Base-by-base conservation (phyloP, 208 protist species). In the Perkinsela sp. region DNA sequence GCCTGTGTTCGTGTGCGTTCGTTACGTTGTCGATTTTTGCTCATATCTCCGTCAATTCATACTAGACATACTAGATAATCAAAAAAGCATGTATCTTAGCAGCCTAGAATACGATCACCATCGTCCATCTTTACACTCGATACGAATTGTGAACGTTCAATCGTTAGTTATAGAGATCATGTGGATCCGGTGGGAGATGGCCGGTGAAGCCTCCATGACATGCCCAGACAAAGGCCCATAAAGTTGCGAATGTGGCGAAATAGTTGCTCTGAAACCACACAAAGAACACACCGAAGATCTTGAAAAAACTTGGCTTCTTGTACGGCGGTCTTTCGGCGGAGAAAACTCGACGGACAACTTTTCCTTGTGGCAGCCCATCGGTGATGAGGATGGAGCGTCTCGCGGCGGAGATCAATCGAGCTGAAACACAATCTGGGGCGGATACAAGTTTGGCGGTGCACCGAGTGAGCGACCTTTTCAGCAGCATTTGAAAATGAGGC, bases 331-430 rank as follows among this genome's bases (percentile, higher is more conserved):
- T 13, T 13, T 28, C 66, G 68, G 85, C 84, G 32, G 78, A 78
- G 31, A 85, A 74, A 66, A 74, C 72, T 28, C 69, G 68, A 65
- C 86, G 72, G 40, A 86, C 74, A 0, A 82, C 75, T 32, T 71
- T 30, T 13, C 83, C 83, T 32, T 79, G n/a, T n/a, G n/a, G n/a
- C n/a, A n/a, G n/a, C n/a, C n/a, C n/a, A n/a, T n/a, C n/a, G n/a
- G n/a, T n/a, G n/a, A n/a, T n/a, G n/a, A n/a, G n/a, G n/a, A n/a
- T n/a, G n/a, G n/a, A n/a, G n/a, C n/a, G n/a, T n/a, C n/a, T n/a
- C n/a, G n/a, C n/a, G n/a, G n/a, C n/a, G n/a, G n/a, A n/a, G n/a
- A n/a, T n/a, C n/a, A n/a, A n/a, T n/a, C n/a, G n/a, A n/a, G n/a
- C n/a, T n/a, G n/a, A n/a, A n/a, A n/a, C n/a, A n/a, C n/a, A n/a